Percentiles rank a stretch among this genome's conserved stretches.
These are phyloP conservation scores for Podospora anserina DNA, from an alignment of 495 filamentous ascomycete genomes.

Conservation along the genomic window DNA sequence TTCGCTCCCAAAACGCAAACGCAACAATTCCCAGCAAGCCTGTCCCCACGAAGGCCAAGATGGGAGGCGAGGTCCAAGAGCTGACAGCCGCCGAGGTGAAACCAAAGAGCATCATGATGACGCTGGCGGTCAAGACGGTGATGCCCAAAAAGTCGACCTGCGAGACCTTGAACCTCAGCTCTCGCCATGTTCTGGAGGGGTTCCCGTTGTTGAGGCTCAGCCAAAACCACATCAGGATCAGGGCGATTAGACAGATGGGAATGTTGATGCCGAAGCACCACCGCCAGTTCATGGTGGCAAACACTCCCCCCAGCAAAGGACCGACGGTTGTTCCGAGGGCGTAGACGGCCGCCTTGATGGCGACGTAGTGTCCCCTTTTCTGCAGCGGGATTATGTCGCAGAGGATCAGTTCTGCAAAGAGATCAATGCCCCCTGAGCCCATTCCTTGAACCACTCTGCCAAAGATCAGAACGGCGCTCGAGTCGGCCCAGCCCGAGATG, in stretches of 20 bases:
- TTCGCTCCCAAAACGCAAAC: constrained; percentile 32
- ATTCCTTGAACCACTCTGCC: constrained; percentile 76
- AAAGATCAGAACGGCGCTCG: constrained; percentile 59
- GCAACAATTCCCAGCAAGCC: constrained; percentile 25
- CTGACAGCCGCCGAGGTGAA: constrained; percentile 31
- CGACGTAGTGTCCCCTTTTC: constrained; percentile 58
- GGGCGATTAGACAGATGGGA: constrained; percentile 25
- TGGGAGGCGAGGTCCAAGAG: constrained; percentile 26
- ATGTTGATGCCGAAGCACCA: constrained; percentile 34
- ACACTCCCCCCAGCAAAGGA: constrained; percentile 71
- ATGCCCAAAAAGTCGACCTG: constrained; percentile 34
- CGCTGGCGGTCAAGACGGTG: constrained; percentile 28
- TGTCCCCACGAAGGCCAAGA: constrained; percentile 20
- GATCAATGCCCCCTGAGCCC: constrained; percentile 69
- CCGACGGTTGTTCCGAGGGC: constrained; percentile 70
- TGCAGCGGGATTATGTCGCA: constrained; percentile 72
- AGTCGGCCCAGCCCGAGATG: constrained; percentile 37
- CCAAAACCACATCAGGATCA: constrained; percentile 33
- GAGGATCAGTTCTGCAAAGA: constrained; percentile 40
- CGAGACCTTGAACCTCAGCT: constrained; percentile 15
- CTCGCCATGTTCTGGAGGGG: constrained; percentile 2
- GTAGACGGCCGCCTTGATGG: constrained; percentile 63
- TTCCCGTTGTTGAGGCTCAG: constrained; percentile 26
- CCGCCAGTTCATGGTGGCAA: constrained; percentile 50
- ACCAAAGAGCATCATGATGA: constrained; percentile 35